phyloP scores from a whole-genome alignment of 176 grass and related monocot genomes.

The Juncus inflexus region DNA sequence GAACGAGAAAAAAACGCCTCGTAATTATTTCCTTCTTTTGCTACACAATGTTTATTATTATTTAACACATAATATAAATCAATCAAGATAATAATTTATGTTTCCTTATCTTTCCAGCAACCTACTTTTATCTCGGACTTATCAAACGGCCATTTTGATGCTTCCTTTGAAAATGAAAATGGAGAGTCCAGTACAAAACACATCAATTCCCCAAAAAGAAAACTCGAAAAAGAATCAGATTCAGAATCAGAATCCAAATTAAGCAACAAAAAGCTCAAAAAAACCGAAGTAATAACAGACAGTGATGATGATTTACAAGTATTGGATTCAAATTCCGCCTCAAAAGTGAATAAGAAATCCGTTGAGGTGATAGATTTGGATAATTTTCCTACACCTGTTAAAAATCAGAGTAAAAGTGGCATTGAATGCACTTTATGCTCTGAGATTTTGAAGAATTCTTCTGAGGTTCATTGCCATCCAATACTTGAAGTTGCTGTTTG shows the following conservation, averaged over 20 bases:
- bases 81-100: neutral
- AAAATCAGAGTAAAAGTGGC: conserved; percentile 24
- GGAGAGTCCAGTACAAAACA: conserved; percentile 28
- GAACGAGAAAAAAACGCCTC: conserved; percentile 33
- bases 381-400: conserved; percentile 43
- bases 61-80: neutral
- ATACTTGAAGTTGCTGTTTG: conserved; percentile 73
- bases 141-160: conserved; percentile 33
- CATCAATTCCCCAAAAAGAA: conserved; percentile 35
- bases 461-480: conserved; percentile 81
- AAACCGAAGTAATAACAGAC: conserved; percentile 42
- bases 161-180: conserved; percentile 29
- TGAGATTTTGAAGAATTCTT: conserved; percentile 45
- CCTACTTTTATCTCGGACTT: conserved; percentile 32
- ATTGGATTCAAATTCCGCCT: conserved; percentile 19
- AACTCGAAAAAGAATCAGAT: conserved; percentile 20
- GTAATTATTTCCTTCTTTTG: conserved; percentile 29
- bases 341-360: conserved; percentile 36
- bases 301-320: conserved; percentile 62
- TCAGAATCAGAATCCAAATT: conserved; percentile 30
- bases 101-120: conserved; percentile 23
- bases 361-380: conserved; percentile 76
- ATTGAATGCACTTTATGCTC: conserved; percentile 78
- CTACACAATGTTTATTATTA: too few relatives aligned
- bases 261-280: conserved; percentile 44